phyloP scores from a whole-genome alignment of 208 protist species.

The Leishmania mexicana region DNA sequence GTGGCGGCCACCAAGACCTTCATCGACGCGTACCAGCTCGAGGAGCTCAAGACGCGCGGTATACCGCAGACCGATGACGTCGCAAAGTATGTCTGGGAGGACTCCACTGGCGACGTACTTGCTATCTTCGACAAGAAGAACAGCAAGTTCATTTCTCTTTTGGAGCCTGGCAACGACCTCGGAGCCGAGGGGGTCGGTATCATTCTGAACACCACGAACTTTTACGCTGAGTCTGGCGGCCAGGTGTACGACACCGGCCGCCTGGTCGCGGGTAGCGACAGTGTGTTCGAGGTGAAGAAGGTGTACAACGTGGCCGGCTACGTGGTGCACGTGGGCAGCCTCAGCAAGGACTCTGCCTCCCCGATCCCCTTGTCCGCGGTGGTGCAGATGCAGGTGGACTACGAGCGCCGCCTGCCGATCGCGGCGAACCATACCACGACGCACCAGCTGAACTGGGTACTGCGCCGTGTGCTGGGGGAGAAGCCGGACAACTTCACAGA shows the following conservation, averaged over 20 bases:
- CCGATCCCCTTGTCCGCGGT: slow-evolving; percentile 67
- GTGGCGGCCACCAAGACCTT: slow-evolving; percentile 84
- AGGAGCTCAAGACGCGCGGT: slow-evolving; percentile 74
- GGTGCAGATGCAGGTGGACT: slow-evolving; percentile 92
- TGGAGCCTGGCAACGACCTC: slow-evolving; percentile 45
- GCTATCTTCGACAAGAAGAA: slow-evolving; percentile 90
- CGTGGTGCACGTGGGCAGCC: slow-evolving; percentile 96
- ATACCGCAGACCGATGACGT: slow-evolving; percentile 93
- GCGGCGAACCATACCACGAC: slow-evolving; percentile 98
- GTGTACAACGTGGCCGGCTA: slow-evolving; percentile 96
- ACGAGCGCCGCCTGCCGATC: slow-evolving; percentile 73
- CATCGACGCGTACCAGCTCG: slow-evolving; percentile 83
- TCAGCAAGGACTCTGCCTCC: slow-evolving; percentile 64
- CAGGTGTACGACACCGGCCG: slow-evolving; percentile 97
- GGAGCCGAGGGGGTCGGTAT: slow-evolving; percentile 85
- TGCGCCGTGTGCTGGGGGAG: slow-evolving; percentile 90
- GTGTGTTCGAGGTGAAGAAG: slow-evolving; percentile 90
- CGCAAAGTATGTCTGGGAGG: slow-evolving; percentile 95
- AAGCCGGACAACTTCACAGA: slow-evolving; percentile 83
- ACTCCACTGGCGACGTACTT: slow-evolving; percentile 69
- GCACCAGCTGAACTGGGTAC: slow-evolving; percentile 97
- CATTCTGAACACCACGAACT: slow-evolving; percentile 96
- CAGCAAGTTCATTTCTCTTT: slow-evolving; percentile 66
- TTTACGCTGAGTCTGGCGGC: slow-evolving; percentile 98
- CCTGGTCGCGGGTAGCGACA: slow-evolving; percentile 74